Conservation (phyloP, 768 basidiomycete species). For the Mycena kentingensis region DNA sequence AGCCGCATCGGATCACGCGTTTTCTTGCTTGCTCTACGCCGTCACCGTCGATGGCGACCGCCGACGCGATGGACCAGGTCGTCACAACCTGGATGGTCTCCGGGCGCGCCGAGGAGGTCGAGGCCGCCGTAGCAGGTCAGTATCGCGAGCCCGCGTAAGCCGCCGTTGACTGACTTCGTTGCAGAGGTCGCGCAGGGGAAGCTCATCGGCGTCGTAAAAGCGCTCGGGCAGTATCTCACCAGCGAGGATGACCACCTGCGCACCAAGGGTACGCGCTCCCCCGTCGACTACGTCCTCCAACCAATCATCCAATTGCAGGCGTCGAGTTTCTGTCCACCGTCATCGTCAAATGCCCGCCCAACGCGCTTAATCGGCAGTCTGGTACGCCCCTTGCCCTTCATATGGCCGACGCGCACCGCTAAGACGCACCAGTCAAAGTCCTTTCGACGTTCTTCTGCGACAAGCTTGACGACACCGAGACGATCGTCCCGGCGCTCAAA, state of each 20-base stretch:
- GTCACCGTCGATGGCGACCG: constrained; percentile 3
- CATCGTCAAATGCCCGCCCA: constrained; percentile 58
- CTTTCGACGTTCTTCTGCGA: constrained; percentile 80
- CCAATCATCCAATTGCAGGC: constrained; percentile 49
- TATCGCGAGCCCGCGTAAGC: neutral
- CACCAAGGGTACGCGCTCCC: constrained; percentile 63
- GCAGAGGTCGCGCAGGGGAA: constrained; percentile 54
- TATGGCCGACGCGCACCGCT: constrained; percentile 2
- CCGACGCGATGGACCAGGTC: constrained; percentile 43
- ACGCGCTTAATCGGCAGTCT: constrained; percentile 75
- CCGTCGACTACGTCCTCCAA: constrained; percentile 4
- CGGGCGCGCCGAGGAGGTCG: constrained; percentile 59
- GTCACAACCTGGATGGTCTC: constrained; percentile 76
- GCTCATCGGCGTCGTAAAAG: constrained; percentile 80
- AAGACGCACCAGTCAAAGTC: constrained; percentile 63
- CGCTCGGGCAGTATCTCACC: constrained; percentile 84
- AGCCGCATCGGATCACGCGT: constrained; percentile 46
- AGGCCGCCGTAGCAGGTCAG: constrained; percentile 62
- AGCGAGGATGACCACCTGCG: constrained; percentile 80
- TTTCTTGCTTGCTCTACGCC: neutral
- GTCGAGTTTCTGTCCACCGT: constrained; percentile 81
- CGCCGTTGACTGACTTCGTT: constrained; percentile 8
- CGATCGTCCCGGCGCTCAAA: constrained; percentile 77
- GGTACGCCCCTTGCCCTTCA: constrained; percentile 52
- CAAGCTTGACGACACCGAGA: constrained; percentile 85